A percentile compares a stretch with the other conserved stretches of the same genome.
Evolutionary conservation across 164 flowering plant species (phyloP).

Genomic region (Magnolia officinalis): DNA sequence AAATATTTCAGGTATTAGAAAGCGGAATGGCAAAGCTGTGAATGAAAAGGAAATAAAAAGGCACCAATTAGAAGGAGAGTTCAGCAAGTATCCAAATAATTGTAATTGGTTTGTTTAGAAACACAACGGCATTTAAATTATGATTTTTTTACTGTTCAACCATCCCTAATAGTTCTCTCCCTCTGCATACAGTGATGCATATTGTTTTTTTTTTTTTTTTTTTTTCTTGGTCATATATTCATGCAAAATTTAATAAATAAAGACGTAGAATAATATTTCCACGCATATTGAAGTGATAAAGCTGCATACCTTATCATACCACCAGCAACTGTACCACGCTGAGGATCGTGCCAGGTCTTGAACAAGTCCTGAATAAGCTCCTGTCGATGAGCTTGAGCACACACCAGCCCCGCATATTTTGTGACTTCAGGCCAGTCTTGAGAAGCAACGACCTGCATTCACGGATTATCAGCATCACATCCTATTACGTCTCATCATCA

Average conservation of each 20-base stretch:
- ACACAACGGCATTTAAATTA: too few species aligned
- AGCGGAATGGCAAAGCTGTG: too few species aligned
- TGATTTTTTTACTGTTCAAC: neutral
- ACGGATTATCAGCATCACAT: neutral
- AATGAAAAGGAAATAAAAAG: too few species aligned
- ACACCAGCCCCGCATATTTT: conserved; percentile 57
- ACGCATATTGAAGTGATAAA: neutral
- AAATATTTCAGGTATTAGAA: too few species aligned
- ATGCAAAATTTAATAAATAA: neutral
- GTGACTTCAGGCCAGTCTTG: conserved; percentile 71
- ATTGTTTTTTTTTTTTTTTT: too few species aligned
- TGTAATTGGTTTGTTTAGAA: too few species aligned
- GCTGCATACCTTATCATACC: conserved; percentile 54
- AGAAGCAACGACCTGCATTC: conserved; percentile 52
- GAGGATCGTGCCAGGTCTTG: conserved; percentile 58
- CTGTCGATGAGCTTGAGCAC: conserved; percentile 61
- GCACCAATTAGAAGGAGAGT: too few species aligned
- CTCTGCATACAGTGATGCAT: neutral
- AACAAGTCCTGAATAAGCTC: conserved; percentile 59
- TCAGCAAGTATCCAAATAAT: too few species aligned
- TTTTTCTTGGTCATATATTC: neutral
- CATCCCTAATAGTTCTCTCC: neutral
- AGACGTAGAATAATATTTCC: neutral
- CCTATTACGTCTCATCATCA: neutral
- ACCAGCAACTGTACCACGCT: conserved; percentile 46